Evolutionary conservation across 805 yeast genomes (phyloP).

Genomic region (Teunomyces tritomae): DNA sequence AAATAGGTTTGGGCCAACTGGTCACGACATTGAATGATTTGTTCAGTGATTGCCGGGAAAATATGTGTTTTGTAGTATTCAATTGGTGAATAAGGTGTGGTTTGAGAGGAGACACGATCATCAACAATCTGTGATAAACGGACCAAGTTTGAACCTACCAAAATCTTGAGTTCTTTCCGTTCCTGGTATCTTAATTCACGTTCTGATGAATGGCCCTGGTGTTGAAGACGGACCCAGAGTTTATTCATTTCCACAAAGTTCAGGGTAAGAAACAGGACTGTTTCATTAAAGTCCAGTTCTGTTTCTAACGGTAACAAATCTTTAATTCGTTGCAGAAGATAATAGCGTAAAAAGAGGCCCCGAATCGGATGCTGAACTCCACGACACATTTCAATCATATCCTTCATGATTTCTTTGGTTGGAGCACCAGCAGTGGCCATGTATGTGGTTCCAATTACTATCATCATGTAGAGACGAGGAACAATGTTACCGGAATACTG

Average conservation of each 20-base stretch:
- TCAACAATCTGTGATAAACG: conserved; percentile 82
- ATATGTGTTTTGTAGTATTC: conserved; percentile 47
- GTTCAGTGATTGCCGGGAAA: conserved; percentile 81
- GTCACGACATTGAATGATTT: conserved; percentile 89
- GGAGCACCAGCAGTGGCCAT: conserved; percentile 79
- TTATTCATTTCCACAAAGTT: conserved; percentile 98
- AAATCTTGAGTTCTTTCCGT: conserved; percentile 82
- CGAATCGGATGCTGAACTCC: conserved; percentile 96
- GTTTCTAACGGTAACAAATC: conserved; percentile 50
- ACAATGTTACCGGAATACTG: conserved; percentile 93
- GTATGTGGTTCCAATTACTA: conserved; percentile 89
- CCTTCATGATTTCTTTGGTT: conserved; percentile 81
- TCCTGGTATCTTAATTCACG: conserved; percentile 70
- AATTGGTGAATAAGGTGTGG: conserved; percentile 21
- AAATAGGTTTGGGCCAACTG: conserved; percentile 89
- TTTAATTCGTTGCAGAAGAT: conserved; percentile 79
- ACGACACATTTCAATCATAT: conserved; percentile 96
- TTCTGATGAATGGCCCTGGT: conserved; percentile 89
- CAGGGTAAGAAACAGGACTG: conserved; percentile 74
- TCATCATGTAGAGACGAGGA: conserved; percentile 91
- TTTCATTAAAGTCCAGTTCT: conserved; percentile 51
- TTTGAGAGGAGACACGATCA: conserved; percentile 25
- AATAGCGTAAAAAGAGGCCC: conserved; percentile 87
- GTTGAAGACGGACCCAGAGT: conserved; percentile 94
- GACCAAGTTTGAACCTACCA: conserved; percentile 91